Percentiles rank a stretch among this genome's conserved stretches.
Conservation (phyloP, 176 grass and related monocot genomes). For the Paspalum notatum region DNA sequence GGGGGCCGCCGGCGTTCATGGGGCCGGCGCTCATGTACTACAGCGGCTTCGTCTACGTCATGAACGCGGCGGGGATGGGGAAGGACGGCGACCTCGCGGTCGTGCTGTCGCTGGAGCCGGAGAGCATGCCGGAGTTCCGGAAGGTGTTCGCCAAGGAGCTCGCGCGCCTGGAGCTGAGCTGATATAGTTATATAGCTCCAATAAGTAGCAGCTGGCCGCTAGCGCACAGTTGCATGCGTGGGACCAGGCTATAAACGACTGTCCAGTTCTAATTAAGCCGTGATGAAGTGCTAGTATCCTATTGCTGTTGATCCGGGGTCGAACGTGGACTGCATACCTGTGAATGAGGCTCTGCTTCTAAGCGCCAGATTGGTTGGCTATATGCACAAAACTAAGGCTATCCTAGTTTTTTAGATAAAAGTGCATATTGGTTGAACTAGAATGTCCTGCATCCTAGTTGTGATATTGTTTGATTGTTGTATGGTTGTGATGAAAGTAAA, state of each 20-base stretch:
- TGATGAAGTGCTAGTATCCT: not conserved
- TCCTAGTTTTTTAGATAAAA: no score
- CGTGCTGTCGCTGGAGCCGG: conserved; percentile 54
- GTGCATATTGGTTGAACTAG: no score
- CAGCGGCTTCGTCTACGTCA: conserved; percentile 58
- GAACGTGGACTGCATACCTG: no score
- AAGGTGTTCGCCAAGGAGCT: conserved; percentile 58
- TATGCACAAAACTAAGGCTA: no score
- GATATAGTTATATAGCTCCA: not conserved
- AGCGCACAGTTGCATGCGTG: not conserved
- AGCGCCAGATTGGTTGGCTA: no score
- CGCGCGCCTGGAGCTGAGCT: conserved; percentile 26
- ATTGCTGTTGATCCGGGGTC: no score
- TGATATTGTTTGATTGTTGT: no score
- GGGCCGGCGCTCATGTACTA: conserved; percentile 60
- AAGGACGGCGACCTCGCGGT: conserved; percentile 48
- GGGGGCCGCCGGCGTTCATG: conserved; percentile 61
- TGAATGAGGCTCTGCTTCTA: no score
- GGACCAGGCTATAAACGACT: not conserved
- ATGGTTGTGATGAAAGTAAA: no score
- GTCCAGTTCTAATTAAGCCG: not conserved
- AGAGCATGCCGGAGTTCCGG: conserved; percentile 53
- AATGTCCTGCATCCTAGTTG: no score
- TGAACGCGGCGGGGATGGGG: conserved; percentile 53
- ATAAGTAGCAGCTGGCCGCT: not conserved